phyloP scores from a whole-genome alignment of 2,329 filamentous ascomycete genomes.

The Penicillium palitans region DNA sequence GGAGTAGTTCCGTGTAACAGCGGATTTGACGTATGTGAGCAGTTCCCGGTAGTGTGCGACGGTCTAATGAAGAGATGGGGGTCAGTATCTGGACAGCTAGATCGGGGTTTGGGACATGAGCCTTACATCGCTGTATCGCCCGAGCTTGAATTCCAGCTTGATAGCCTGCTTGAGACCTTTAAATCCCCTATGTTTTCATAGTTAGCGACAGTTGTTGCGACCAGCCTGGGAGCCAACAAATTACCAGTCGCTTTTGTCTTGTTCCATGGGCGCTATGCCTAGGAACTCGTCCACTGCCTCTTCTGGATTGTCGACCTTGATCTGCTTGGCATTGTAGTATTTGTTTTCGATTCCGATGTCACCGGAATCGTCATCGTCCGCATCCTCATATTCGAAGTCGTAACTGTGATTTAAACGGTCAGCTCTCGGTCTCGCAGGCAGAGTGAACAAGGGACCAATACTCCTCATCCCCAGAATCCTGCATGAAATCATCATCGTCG shows the following conservation, averaged over 20 bases:
- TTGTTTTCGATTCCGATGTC: slow-evolving; percentile 98
- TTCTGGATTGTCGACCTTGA: slow-evolving; percentile 82
- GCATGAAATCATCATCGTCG: slow-evolving; percentile 89
- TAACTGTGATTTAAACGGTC: slow-evolving; percentile 56
- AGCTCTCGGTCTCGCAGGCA: slow-evolving; percentile 19
- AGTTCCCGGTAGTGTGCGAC: slow-evolving; percentile 92
- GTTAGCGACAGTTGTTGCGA: slow-evolving; percentile 23
- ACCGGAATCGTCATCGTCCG: slow-evolving; percentile 81
- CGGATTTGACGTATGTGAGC: slow-evolving; percentile 94
- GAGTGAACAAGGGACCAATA: slow-evolving; percentile 46
- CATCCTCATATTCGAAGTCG: slow-evolving; percentile 97
- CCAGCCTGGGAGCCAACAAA: slow-evolving; percentile 14
- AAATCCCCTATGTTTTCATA: slow-evolving; percentile 64
- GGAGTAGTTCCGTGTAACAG: slow-evolving; percentile 95
- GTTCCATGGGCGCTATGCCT: slow-evolving; percentile 78
- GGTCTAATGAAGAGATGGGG: slow-evolving; percentile 56
- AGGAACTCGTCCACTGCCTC: slow-evolving; percentile 91
- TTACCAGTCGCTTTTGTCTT: slow-evolving; percentile 91
- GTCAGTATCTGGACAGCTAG: slow-evolving; percentile 3
- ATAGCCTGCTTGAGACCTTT: slow-evolving; percentile 98
- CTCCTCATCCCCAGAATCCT: slow-evolving; percentile 85
- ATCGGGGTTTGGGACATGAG: not conserved
- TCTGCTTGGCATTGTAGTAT: slow-evolving; percentile 99
- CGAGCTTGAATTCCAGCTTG: slow-evolving; percentile 92
- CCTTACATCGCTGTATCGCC: slow-evolving; percentile 75